phyloP scores from a whole-genome alignment of 345 rosid genomes.

The Dipteronia dyeriana region DNA sequence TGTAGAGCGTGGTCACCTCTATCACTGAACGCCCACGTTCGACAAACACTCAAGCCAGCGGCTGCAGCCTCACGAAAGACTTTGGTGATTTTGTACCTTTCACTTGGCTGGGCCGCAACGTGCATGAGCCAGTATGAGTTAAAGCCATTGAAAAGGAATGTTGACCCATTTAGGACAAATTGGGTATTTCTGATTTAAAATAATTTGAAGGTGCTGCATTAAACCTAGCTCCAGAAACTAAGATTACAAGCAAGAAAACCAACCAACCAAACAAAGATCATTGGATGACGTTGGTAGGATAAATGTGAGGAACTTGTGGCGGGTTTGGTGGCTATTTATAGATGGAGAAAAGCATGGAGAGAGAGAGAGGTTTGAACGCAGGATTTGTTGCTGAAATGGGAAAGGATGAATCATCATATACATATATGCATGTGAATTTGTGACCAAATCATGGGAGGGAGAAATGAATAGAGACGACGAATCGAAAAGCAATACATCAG shows the following conservation, averaged over 20 bases:
- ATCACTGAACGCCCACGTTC: constrained; percentile 58
- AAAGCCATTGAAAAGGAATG: constrained; percentile 51
- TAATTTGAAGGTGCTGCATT: constrained; percentile 22
- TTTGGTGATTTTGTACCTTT: constrained; percentile 30
- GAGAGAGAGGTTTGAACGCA: neutral
- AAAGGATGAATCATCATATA: neutral
- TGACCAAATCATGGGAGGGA: neutral
- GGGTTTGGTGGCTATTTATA: neutral
- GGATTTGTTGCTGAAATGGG: neutral
- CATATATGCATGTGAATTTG: neutral
- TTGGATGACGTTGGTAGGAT: neutral
- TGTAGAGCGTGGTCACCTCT: constrained; percentile 44
- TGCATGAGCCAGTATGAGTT: constrained; percentile 57
- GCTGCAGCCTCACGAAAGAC: constrained; percentile 38
- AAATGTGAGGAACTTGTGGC: neutral
- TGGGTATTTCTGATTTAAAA: constrained; percentile 32
- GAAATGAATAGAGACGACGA: too few relatives aligned
- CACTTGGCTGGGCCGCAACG: constrained; percentile 29
- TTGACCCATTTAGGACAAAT: constrained; percentile 35
- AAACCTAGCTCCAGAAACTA: constrained; percentile 9
- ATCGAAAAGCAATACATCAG: too few relatives aligned
- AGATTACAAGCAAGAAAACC: constrained; percentile 9
- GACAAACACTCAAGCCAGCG: constrained; percentile 40
- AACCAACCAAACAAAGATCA: constrained; percentile 6
- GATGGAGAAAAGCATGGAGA: neutral